phyloP scores from a whole-genome alignment of 169 alveolate genomes.

The Plasmodium gonderi region DNA sequence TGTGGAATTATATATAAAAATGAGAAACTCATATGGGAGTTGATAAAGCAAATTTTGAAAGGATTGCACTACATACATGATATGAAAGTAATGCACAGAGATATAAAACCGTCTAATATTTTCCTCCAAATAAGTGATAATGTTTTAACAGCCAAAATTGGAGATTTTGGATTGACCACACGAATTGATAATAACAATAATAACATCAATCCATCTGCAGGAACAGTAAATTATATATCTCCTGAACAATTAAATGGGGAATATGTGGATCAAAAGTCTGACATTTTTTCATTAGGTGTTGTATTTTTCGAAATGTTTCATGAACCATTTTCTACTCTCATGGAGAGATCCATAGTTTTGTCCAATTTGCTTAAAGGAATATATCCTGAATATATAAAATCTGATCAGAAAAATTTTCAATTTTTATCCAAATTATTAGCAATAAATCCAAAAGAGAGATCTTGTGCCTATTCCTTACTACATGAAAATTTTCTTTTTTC shows the following conservation, averaged over 20 bases:
- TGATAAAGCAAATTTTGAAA: slow-evolving; percentile 85
- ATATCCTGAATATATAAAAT: slow-evolving; percentile 77
- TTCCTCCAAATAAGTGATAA: slow-evolving; percentile 84
- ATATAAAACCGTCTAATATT: slow-evolving; percentile 88
- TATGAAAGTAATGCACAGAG: slow-evolving; percentile 89
- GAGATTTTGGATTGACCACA: slow-evolving; percentile 90
- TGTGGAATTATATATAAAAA: slow-evolving; percentile 78
- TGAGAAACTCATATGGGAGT: slow-evolving; percentile 82
- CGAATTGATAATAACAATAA: slow-evolving; percentile 73
- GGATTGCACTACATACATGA: slow-evolving; percentile 89
- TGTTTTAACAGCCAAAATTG: slow-evolving; percentile 81
- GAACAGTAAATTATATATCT: slow-evolving; percentile 88
- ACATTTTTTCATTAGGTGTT: slow-evolving; percentile 88
- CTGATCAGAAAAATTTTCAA: slow-evolving; percentile 76
- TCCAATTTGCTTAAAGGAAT: slow-evolving; percentile 83
- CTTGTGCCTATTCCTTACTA: slow-evolving; percentile 80
- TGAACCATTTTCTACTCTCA: slow-evolving; percentile 85
- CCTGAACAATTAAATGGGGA: slow-evolving; percentile 88
- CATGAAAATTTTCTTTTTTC: slow-evolving; percentile 79
- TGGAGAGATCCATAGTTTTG: slow-evolving; percentile 85
- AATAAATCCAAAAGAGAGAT: slow-evolving; percentile 81
- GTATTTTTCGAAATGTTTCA: slow-evolving; percentile 89
- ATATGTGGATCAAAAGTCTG: slow-evolving; percentile 86
- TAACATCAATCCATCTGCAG: slow-evolving; percentile 80
- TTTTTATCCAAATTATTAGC: slow-evolving; percentile 80